phyloP scores from a whole-genome alignment of 768 basidiomycete species.

The Pulveroboletus ravenelii region DNA sequence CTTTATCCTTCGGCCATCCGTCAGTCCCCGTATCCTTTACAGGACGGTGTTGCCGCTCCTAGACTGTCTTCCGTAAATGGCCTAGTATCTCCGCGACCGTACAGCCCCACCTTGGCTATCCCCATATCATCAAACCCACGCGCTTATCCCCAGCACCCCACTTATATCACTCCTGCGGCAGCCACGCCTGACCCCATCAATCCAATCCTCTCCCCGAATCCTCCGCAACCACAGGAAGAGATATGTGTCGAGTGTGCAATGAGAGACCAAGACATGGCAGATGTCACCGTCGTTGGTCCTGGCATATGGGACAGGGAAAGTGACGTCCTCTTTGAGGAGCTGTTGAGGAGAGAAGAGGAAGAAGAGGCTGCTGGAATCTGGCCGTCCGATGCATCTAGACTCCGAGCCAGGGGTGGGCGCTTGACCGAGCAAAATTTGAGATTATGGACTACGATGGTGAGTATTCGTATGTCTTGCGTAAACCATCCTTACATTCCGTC shows the following conservation, averaged over 20 bases:
- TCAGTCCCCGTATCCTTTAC: constrained; percentile 42
- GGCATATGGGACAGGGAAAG: constrained; percentile 92
- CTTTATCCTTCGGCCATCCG: constrained; percentile 41
- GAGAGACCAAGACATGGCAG: constrained; percentile 97
- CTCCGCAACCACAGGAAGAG: constrained; percentile 61
- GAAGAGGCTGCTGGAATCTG: constrained; percentile 53
- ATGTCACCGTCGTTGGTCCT: constrained; percentile 81
- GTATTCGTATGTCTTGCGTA: constrained; percentile 25
- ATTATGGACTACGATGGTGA: constrained; percentile 73
- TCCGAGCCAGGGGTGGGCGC: constrained; percentile 59
- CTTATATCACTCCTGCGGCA: constrained; percentile 56
- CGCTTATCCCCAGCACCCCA: constrained; percentile 71
- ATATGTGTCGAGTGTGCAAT: constrained; percentile 96
- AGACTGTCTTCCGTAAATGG: constrained; percentile 47
- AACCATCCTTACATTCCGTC: constrained; percentile 7
- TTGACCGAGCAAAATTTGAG: constrained; percentile 76
- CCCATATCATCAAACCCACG: constrained; percentile 65
- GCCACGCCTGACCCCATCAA: constrained; percentile 54
- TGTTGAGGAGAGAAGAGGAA: constrained; percentile 65
- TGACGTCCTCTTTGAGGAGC: constrained; percentile 76
- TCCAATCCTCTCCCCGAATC: constrained; percentile 55
- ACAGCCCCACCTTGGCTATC: constrained; percentile 36
- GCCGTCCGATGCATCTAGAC: constrained; percentile 48
- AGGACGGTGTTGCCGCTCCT: constrained; percentile 32
- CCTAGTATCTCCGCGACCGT: constrained; percentile 53